Evolutionary conservation across 805 yeast species (phyloP).

Genomic region (Pichia kluyveri): DNA sequence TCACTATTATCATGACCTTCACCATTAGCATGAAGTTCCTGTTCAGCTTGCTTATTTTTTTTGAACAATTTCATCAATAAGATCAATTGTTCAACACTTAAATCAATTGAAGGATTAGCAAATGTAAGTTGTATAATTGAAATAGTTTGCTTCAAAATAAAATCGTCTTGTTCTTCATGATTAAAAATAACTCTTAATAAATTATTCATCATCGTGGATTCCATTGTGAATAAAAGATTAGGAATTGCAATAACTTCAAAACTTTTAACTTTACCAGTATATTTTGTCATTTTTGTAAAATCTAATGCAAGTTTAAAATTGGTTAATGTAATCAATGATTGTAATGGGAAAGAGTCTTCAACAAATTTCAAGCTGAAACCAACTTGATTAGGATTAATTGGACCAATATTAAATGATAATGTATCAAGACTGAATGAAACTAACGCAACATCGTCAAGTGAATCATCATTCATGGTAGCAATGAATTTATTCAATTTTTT

Average conservation of each 20-base stretch:
- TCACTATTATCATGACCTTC: no score
- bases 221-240: conserved; percentile 10
- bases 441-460: conserved; percentile 10
- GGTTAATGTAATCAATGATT: conserved; percentile 29
- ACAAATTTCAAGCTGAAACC: conserved; percentile 38
- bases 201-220: conserved; percentile 15
- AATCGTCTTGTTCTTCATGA: conserved; percentile 17
- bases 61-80: conserved; percentile 17
- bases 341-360: conserved; percentile 34
- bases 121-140: conserved; percentile 30
- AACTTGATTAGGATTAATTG: conserved; percentile 21
- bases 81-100: conserved; percentile 32
- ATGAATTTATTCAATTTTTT: conserved; percentile 7
- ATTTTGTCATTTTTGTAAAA: conserved; percentile 12
- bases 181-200: conserved; percentile 11
- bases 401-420: conserved; percentile 11
- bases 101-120: conserved; percentile 36
- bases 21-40: no score
- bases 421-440: conserved; percentile 13
- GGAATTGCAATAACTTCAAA: conserved; percentile 28
- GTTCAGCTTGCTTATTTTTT: not conserved
- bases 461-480: not conserved
- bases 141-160: conserved; percentile 18
- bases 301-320: conserved; percentile 25
- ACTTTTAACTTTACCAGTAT: conserved; percentile 8